phyloP scores from a whole-genome alignment of 1,139 yeast species.

The Pichia sp. region DNA sequence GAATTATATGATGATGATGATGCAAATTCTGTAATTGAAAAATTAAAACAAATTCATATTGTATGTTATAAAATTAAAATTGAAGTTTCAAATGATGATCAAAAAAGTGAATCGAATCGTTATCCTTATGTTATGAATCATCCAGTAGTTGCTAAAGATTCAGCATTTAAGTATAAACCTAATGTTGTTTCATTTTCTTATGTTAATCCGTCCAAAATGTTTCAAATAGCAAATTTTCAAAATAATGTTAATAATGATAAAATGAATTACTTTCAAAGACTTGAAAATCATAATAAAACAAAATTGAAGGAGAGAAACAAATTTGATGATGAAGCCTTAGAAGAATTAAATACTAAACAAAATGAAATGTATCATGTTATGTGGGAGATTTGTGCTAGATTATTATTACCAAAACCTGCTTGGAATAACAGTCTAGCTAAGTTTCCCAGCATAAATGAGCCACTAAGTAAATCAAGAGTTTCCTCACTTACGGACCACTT shows the following conservation, averaged over 20 bases:
- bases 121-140: slow-evolving; percentile 12
- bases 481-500: slow-evolving; percentile 26
- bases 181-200: slow-evolving; percentile 19
- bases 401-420: slow-evolving; percentile 10
- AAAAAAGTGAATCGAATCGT: slow-evolving; percentile 8
- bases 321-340: not conserved
- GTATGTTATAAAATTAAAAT: slow-evolving; percentile 26
- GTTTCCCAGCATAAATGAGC: not conserved
- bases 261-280: slow-evolving; percentile 1
- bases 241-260: slow-evolving; percentile 20
- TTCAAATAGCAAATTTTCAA: slow-evolving; percentile 23
- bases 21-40: slow-evolving; percentile 20
- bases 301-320: slow-evolving; percentile 10
- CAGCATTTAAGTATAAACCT: not conserved
- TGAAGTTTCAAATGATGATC: slow-evolving; percentile 17
- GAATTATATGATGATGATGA: slow-evolving; percentile 23
- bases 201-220: slow-evolving; percentile 24
- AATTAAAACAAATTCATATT: slow-evolving; percentile 18
- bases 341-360: slow-evolving; percentile 7
- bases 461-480: slow-evolving; percentile 18
- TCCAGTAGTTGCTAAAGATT: not conserved
- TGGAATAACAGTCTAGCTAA: not conserved
- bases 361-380: slow-evolving; percentile 19
- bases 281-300: slow-evolving; percentile 5
- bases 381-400: slow-evolving; percentile 19